Base-by-base conservation (phyloP, 2,329 filamentous ascomycete species). In the Alternaria ethzedia region DNA sequence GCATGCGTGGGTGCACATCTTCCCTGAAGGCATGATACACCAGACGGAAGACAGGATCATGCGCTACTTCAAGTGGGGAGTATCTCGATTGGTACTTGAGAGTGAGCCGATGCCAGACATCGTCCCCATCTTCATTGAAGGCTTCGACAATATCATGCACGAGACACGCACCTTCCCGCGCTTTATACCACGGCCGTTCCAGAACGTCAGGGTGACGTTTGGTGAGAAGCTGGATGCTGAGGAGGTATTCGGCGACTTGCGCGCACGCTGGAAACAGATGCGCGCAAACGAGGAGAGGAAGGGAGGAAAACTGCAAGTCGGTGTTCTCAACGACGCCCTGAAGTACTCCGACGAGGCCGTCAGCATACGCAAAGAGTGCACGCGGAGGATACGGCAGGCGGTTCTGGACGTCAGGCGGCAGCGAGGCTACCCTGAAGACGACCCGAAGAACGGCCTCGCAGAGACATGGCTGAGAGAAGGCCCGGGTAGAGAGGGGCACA, bases 1-100 rank as follows among this genome's bases (percentile, higher is more conserved):
- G 49, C 87, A 92, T 78, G 88, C 89, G 47, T 99, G 96, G 96
- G 84, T 99, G 5, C 96, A 99, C 80, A 91, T 98, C 58, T 98
- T 98, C 79, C 96, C 96, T 12, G 96, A 99, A 81, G 96, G 94
- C 51, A 93, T 92, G 79, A 93, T 97, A 49, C 94, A 98, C 80
- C 96, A 99, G 82, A 90, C 93, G 69, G 87, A 91, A 2, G 84
- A 89, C 45, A 89, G 89, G 72, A 88, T 90, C 8, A 90, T 98
- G 85, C 91, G 96, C 28, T 99, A 99, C 82, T 98, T 98, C 87
- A 97, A 97, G 83, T 99, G 96, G 96, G 96, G 96, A 1, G 86
- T 98, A 2, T 93, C 95, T 7, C 89, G 96, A 3, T 86, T 98
- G 61, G 96, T 99, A 61, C 88, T 99, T 50, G 96, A 99, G 80